Conservation (phyloP, 2,329 filamentous ascomycete genomes). For the Fusarium tupiense region DNA sequence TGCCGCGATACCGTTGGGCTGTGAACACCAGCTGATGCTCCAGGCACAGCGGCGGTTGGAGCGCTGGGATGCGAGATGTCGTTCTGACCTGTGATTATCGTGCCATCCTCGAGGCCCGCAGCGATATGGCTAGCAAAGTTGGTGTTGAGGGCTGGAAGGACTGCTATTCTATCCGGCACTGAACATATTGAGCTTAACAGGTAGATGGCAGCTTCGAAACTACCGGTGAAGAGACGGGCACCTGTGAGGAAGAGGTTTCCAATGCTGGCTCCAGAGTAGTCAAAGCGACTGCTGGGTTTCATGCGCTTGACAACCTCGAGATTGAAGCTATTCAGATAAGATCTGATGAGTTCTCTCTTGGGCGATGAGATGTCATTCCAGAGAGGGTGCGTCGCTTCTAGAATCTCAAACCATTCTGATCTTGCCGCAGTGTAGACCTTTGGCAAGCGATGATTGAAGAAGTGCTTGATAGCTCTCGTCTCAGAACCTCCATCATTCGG, state of each 20-base stretch:
- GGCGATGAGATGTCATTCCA: conserved; percentile 78
- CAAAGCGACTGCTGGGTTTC: conserved; percentile 77
- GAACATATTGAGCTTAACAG: conserved; percentile 86
- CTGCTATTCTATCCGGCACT: conserved; percentile 79
- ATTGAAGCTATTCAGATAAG: conserved; percentile 79
- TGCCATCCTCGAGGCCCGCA: conserved; percentile 79
- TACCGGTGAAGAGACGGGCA: conserved; percentile 88
- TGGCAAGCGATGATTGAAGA: conserved; percentile 90
- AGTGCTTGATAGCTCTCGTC: conserved; percentile 76
- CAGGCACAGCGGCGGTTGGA: conserved; percentile 59
- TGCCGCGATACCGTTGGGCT: conserved; percentile 52
- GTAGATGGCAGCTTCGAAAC: conserved; percentile 92
- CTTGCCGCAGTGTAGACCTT: conserved; percentile 67
- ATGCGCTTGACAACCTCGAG: conserved; percentile 82
- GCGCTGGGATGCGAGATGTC: conserved; percentile 86
- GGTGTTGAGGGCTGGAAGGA: conserved; percentile 91
- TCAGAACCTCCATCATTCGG: conserved; percentile 71
- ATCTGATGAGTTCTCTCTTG: conserved; percentile 80
- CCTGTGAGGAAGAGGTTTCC: conserved; percentile 86
- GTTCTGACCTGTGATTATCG: conserved; percentile 88
- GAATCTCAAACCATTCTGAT: conserved; percentile 86
- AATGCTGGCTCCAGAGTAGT: conserved; percentile 79
- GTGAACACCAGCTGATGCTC: conserved; percentile 42
- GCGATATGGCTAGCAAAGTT: conserved; percentile 97
- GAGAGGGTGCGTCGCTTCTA: conserved; percentile 81